Evolutionary conservation across 306 rosid species (phyloP), one percentile per base, ranked within the genome.

Genomic region (Hippophae gyantsensis): DNA sequence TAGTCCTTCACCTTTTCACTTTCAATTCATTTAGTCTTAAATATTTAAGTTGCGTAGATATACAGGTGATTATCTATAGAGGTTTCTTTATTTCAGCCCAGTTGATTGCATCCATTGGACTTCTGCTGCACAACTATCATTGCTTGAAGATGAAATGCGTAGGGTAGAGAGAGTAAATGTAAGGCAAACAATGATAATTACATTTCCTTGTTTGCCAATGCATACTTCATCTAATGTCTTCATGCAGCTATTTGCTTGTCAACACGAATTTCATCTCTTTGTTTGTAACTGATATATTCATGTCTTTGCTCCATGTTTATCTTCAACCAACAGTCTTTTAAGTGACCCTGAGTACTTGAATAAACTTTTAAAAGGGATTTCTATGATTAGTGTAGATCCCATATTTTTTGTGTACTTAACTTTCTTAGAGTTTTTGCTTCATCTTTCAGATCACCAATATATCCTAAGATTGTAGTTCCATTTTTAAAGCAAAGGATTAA

Each of bases 51-150:
- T 18, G 23, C 23, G 0, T 18, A 18, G 23, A 18, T 18, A 18
- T 18, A 18, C 23, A 18, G 23, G 23, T 18, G 23, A 18, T 18
- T 18, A 0, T 48, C 67, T 32, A 58, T 52, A 61, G 27, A 43
- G 54, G 59, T 25, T 69, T 62, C 18, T 67, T 60, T 47, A 13
- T 76, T 70, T 64, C 87, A 92, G 99, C 79, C 99, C 99, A 60
- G 96, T 92, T 61, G 96, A 92, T 58, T 92, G 99, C 85, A 92
- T 92, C 76, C 96, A 92, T 64, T 92, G 99, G 99, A 88, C 96
- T 75, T 88, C 99, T 64, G 95, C 99, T 49, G 86, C 96, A 32
- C 95, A 92, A 56, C 65, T 92, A 58, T 92, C 96, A 14, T 75
- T 92, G 81, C 95, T 92, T 8, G 99, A 92, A 75, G 96, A 92